Conservation (phyloP, 352 stramenopile species). For the Phytophthora gonapodyides region DNA sequence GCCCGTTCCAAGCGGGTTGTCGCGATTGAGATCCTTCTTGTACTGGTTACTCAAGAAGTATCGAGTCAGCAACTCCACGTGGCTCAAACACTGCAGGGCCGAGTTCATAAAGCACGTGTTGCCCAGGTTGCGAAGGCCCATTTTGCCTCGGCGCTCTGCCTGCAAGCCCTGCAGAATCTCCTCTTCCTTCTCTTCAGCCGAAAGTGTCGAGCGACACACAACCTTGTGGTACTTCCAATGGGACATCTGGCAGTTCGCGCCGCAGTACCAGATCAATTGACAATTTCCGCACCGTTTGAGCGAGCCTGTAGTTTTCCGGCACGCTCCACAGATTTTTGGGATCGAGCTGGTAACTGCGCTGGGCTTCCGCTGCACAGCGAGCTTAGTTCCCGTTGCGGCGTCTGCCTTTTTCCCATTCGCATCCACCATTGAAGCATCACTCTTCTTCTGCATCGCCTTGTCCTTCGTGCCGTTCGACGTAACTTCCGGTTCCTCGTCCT, state of each 20-base stretch:
- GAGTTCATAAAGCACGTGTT: conserved; percentile 90
- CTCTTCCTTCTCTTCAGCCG: conserved; percentile 47
- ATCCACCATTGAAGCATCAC: conserved; percentile 9
- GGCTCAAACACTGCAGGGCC: conserved; percentile 90
- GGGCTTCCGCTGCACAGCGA: conserved; percentile 35
- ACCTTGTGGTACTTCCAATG: conserved; percentile 86
- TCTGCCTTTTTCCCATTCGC: conserved; percentile 29
- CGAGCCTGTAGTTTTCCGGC: conserved; percentile 43
- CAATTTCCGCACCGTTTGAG: conserved; percentile 79
- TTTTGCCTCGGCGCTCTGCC: conserved; percentile 71
- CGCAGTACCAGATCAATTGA: conserved; percentile 83
- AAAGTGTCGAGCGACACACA: conserved; percentile 49
- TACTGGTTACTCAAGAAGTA: conserved; percentile 96
- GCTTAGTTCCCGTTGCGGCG: conserved; percentile 23
- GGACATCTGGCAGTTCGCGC: conserved; percentile 63
- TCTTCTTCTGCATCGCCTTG: conserved; percentile 18
- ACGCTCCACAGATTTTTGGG: conserved; percentile 73
- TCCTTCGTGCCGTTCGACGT: conserved; percentile 15
- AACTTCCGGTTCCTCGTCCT: conserved; percentile 31
- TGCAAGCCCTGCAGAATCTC: conserved; percentile 45
- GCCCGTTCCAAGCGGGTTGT: conserved; percentile 95
- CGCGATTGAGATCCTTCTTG: conserved; percentile 94
- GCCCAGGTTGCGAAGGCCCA: conserved; percentile 76
- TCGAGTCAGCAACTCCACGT: conserved; percentile 91
- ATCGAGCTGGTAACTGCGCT: conserved; percentile 35